Evolutionary conservation across 768 basidiomycete species (phyloP).

Genomic region (Russula foetens): DNA sequence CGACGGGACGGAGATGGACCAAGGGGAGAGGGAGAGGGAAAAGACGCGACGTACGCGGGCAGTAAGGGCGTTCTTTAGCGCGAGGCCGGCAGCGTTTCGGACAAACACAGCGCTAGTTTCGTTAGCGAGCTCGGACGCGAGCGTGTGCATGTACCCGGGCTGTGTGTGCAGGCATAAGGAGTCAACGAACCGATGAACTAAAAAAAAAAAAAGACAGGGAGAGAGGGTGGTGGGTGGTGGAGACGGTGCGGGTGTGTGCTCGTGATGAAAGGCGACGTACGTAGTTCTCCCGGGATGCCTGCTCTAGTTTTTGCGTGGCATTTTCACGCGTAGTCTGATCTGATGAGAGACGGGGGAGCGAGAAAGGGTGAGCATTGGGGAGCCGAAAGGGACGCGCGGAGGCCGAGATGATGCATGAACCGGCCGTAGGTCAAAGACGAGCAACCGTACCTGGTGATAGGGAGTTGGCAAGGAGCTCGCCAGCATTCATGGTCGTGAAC

Average conservation of each 20-base stretch:
- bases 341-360: constrained; percentile 27
- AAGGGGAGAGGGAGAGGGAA: constrained; percentile 17
- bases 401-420: constrained; percentile 18
- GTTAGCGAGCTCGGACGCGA: constrained; percentile 77
- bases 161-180: constrained; percentile 29
- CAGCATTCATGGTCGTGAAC: constrained; percentile 72
- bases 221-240: constrained; percentile 13
- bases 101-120: constrained; percentile 63
- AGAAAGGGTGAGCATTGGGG: constrained; percentile 16
- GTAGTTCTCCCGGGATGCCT: constrained; percentile 80
- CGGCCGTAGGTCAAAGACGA: constrained; percentile 3
- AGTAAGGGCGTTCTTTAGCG: constrained; percentile 90
- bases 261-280: constrained; percentile 41
- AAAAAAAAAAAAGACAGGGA: not conserved
- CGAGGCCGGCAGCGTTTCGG: constrained; percentile 92
- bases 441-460: constrained; percentile 73
- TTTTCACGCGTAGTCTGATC: constrained; percentile 86
- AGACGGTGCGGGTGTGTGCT: constrained; percentile 13
- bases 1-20: not conserved
- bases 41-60: constrained; percentile 60
- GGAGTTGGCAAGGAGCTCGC: constrained; percentile 84
- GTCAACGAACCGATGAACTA: too few relatives aligned
- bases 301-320: constrained; percentile 86
- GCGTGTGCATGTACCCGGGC: constrained; percentile 91
- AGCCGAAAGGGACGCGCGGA: constrained; percentile 20